Conservation (phyloP, 495 filamentous ascomycete genomes). For the Tuber borchii region DNA sequence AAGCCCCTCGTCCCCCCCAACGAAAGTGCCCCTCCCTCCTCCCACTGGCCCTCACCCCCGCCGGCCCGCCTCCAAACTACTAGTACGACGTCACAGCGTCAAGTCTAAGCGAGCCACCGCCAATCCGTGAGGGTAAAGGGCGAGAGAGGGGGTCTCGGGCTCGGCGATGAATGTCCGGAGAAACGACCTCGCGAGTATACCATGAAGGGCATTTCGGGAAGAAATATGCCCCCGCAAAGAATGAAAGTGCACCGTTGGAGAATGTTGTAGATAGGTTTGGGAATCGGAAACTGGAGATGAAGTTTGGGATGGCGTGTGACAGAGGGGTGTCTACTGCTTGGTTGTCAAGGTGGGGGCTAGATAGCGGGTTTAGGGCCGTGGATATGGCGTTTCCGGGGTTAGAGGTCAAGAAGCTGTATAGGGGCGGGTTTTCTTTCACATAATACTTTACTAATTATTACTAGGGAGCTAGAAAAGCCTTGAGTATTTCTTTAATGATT, state of each 20-base stretch:
- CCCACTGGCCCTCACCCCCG: background rate
- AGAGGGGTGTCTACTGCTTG: background rate
- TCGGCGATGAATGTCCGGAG: background rate
- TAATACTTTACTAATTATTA: background rate
- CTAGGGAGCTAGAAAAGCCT: background rate
- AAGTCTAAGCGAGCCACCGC: conserved; percentile 9
- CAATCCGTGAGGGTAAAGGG: background rate
- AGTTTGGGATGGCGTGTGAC: background rate
- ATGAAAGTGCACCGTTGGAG: conserved; percentile 24
- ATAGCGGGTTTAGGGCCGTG: background rate
- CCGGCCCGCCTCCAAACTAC: conserved; percentile 21
- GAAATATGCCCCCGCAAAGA: conserved; percentile 3
- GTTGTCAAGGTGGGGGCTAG: background rate
- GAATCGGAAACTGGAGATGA: conserved; percentile 22
- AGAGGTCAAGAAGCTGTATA: background rate
- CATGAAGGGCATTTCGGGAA: background rate
- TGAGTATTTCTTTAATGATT: background rate
- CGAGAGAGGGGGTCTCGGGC: background rate
- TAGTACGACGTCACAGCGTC: conserved; percentile 9
- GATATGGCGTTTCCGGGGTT: background rate
- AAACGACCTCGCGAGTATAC: background rate
- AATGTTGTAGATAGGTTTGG: conserved; percentile 24
- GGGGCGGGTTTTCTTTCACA: background rate
- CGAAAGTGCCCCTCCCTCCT: conserved; percentile 22
- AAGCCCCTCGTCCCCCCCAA: background rate